Base-by-base conservation (phyloP, 768 basidiomycete species). In the Kwoniella newhampshirensis region DNA sequence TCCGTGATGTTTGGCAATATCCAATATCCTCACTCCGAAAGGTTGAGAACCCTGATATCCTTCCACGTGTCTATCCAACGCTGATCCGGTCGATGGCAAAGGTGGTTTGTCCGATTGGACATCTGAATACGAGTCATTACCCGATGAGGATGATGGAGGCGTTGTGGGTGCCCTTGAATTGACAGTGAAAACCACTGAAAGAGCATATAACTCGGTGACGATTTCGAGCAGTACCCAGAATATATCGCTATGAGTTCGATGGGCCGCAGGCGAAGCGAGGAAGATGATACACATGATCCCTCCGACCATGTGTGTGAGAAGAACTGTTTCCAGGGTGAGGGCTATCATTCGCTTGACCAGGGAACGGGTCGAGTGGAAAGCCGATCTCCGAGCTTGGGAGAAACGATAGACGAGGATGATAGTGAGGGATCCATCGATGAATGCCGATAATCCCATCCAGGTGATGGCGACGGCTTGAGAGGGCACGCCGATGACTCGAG, bases 171-270 rank as follows among this genome's bases (percentile, higher is more conserved):
- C 44, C n/a, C 62, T 26, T 8, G 70, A 58, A 39, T 71, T 74
- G 51, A 74, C 69, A 8, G 72, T 74, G 57, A 74, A 74, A 2
- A 74, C 49, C 11, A 71, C 57, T 15, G 62, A 64, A 7, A 74
- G 54, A 8, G 69, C 70, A 28, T 74, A 74, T 18, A 74, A 50
- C 39, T 74, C 72, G 2, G 69, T 71, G 18, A 71, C 56, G 21
- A 61, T 49, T 41, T 71, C 72, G n/a, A 74, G 44, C n/a, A 69
- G 47, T 2, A 74, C 60, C 72, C 72, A 74, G 36, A 74, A 74
- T 2, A 71, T 21, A 36, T 66, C 51, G 27, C 57, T 58, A 17
- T 66, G 51, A 12, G 72, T 71, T 13, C 72, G 55, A 42, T 60
- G 57, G 11, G 53, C 54, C 5, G 65, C 58, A 1, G 68, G 68